Conservation (phyloP, 148 eudicot genomes). For the Beta vulgaris region DNA sequence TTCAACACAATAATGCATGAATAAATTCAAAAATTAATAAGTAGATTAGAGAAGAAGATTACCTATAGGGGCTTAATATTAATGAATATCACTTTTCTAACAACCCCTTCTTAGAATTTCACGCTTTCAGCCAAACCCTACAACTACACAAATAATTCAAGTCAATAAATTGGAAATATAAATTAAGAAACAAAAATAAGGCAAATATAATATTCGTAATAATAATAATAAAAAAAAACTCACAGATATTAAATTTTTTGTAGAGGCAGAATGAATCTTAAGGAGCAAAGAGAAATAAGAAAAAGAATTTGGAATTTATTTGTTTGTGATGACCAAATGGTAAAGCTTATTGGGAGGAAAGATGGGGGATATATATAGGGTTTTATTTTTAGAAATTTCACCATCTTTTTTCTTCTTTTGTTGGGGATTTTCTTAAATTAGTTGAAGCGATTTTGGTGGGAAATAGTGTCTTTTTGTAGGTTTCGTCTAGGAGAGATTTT, state of each 20-base stretch:
- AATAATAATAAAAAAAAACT: background rate
- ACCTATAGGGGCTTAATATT: constrained; percentile 8
- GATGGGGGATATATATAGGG: background rate
- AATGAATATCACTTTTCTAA: background rate
- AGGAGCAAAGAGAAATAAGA: constrained; percentile 1
- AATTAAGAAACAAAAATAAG: too few relatives aligned
- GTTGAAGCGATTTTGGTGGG: background rate
- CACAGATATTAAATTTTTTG: background rate
- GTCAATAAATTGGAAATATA: background rate
- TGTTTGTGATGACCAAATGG: constrained; percentile 6
- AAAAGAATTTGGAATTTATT: background rate
- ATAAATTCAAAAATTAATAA: too few relatives aligned
- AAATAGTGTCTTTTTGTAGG: background rate
- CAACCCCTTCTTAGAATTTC: background rate
- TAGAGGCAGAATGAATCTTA: background rate
- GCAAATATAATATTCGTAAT: too few relatives aligned
- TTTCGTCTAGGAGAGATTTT: background rate
- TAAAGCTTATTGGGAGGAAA: background rate
- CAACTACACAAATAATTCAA: background rate
- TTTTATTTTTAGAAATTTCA: background rate
- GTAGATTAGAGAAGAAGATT: background rate
- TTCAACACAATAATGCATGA: too few relatives aligned
- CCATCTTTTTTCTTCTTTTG: background rate
- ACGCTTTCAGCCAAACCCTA: constrained; percentile 20
- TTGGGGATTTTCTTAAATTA: background rate